Base-by-base conservation (phyloP, 257 asterid genomes). In the Thymus quinquecostatus region DNA sequence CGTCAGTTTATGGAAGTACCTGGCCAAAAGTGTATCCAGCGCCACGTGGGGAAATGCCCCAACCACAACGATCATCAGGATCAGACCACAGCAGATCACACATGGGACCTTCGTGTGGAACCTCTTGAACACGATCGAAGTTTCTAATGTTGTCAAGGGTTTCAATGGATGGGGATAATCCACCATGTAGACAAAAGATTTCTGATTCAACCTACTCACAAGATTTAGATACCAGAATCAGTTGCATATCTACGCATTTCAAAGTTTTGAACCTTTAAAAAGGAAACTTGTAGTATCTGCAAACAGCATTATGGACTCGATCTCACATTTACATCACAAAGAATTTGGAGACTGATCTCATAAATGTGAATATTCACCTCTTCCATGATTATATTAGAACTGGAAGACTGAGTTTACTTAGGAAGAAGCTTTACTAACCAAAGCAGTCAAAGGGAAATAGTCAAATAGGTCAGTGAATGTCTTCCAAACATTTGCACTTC, bases 401-500 rank as follows among this genome's bases (percentile, higher is more conserved):
- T 41, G 13, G 14, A 53, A 47, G 8, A 59, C 10, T n/a, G 7
- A 49, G 1, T 57, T 32, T 13, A 14, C 14, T 44, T 8, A 71
- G 45, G 70, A 74, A 65, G 59, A 44, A 49, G 60, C 48, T 51
- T 44, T 34, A 82, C 96, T 85, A 60, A 93, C 98, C 98, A 91
- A 82, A 47, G 97, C 97, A 21, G 97, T 93, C 55, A 93, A 88
- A 14, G 98, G 98, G 75, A 93, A 91, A 80, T 93, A 91, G 84
- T 91, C 97, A 69, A 91, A 93, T 27, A 91, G 84, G 81, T 93
- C 97, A 4, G 98, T 93, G 77, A 93, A 93, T 79, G 75, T 90
- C 87, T 90, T 93, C 96, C 98, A 88, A 64, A 91, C 96, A 80
- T 81, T 93, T 0, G 98, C 96, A 83, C 86, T 93, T 58, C 98